A percentile compares a stretch with the other conserved stretches of the same genome.
Evolutionary conservation across 768 basidiomycete genomes (phyloP).

Genomic region (Trametes maxima): DNA sequence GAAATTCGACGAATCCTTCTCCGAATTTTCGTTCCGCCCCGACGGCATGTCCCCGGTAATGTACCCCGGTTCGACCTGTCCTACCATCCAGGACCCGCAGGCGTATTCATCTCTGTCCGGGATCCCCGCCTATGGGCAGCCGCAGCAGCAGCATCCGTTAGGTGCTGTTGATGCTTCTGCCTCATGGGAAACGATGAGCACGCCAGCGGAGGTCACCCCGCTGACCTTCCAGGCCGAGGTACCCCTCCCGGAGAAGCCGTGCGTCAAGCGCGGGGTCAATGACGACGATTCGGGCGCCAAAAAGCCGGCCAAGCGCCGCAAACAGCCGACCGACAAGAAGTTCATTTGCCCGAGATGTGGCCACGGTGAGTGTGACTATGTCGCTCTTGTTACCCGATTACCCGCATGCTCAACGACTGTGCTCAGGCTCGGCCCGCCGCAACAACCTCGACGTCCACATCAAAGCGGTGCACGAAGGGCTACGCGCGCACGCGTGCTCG

Average conservation of each 20-base stretch:
- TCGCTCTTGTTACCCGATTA: too few species aligned
- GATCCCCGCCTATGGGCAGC: background rate
- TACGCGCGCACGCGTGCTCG: background rate
- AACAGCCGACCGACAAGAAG: background rate
- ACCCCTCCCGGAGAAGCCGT: background rate
- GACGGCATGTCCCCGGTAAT: too few species aligned
- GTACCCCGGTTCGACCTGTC: too few species aligned
- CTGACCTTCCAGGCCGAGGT: background rate
- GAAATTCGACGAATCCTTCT: too few species aligned
- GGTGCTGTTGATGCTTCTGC: slow-evolving; percentile 5
- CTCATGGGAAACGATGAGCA: background rate
- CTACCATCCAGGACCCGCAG: too few species aligned
- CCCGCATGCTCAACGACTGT: background rate
- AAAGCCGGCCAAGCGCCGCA: background rate
- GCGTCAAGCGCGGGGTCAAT: background rate
- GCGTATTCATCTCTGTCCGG: too few species aligned
- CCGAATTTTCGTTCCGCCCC: too few species aligned
- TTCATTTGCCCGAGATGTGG: background rate
- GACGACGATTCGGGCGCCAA: background rate
- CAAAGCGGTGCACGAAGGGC: slow-evolving; percentile 2
- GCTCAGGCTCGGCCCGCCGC: slow-evolving; percentile 2
- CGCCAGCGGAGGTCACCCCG: background rate
- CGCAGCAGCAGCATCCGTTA: slow-evolving; percentile 4
- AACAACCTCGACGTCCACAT: slow-evolving; percentile 15
- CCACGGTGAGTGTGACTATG: background rate